These are phyloP conservation scores for Candida germanica DNA, from an alignment of 805 yeast genomes.

Conservation along the genomic window DNA sequence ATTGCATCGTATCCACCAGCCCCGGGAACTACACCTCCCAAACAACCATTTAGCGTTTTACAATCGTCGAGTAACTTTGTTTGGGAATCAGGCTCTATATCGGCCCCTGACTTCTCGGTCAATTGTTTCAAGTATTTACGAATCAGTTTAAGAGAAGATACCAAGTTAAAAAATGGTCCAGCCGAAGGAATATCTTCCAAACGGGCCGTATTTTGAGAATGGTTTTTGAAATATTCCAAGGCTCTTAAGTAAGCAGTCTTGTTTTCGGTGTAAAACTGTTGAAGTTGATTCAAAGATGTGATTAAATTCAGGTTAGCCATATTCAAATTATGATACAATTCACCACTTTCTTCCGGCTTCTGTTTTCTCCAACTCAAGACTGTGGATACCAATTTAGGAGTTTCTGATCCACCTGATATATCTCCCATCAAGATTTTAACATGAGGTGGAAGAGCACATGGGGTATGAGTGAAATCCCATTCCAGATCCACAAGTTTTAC, in stretches of 20 bases:
- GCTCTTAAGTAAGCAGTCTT: slow-evolving; percentile 34
- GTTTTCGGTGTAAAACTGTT: slow-evolving; percentile 23
- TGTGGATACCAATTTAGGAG: slow-evolving; percentile 81
- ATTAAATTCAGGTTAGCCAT: slow-evolving; percentile 58
- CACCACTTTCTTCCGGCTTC: slow-evolving; percentile 47
- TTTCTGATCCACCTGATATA: slow-evolving; percentile 87
- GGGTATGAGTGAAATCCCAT: slow-evolving; percentile 61
- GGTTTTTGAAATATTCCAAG: slow-evolving; percentile 12
- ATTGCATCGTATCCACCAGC: slow-evolving; percentile 98
- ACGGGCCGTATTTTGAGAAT: neutral
- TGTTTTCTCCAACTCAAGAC: slow-evolving; percentile 67
- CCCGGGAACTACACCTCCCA: slow-evolving; percentile 98
- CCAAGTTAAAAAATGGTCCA: slow-evolving; percentile 27
- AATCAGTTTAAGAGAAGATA: slow-evolving; percentile 44
- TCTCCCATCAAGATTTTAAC: slow-evolving; percentile 87
- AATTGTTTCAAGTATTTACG: slow-evolving; percentile 57
- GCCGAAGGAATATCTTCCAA: slow-evolving; percentile 9
- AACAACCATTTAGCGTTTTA: slow-evolving; percentile 58
- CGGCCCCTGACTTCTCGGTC: slow-evolving; percentile 69
- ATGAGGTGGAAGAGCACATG: slow-evolving; percentile 64
- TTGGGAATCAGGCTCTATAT: slow-evolving; percentile 83
- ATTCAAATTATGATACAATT: slow-evolving; percentile 56
- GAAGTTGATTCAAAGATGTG: slow-evolving; percentile 41
- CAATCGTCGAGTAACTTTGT: slow-evolving; percentile 60
- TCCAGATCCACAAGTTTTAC: slow-evolving; percentile 37